phyloP scores from a whole-genome alignment of 2,329 filamentous ascomycete genomes.

The Ramularia collo-cygni region DNA sequence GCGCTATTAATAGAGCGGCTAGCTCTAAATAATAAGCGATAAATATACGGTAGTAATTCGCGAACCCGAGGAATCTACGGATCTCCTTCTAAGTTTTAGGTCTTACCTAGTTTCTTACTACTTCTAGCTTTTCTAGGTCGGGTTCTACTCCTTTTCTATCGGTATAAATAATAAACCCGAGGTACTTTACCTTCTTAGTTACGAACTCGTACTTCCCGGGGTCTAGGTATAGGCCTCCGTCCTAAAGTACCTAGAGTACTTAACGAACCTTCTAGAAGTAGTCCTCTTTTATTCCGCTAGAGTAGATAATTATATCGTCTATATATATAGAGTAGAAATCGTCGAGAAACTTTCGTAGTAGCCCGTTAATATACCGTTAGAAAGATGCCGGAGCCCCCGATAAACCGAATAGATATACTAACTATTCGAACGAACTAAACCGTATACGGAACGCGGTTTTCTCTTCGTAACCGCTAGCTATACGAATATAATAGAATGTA shows the following conservation, averaged over 20 bases:
- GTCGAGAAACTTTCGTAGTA: constrained; percentile 22
- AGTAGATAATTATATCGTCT: constrained; percentile 26
- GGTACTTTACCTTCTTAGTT: constrained; percentile 24
- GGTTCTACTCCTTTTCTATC: neutral
- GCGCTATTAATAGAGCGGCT: neutral
- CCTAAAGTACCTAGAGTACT: constrained; percentile 21
- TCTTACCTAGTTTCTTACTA: neutral
- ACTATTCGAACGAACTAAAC: constrained; percentile 21
- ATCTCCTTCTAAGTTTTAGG: neutral
- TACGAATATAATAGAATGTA: constrained; percentile 22
- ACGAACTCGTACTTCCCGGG: constrained; percentile 7
- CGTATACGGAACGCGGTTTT: constrained; percentile 15
- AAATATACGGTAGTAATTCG: neutral
- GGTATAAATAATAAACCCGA: constrained; percentile 23
- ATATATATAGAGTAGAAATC: constrained; percentile 20
- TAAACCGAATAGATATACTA: constrained; percentile 23
- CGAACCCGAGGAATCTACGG: neutral
- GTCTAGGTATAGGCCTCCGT: constrained; percentile 11
- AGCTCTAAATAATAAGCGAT: neutral
- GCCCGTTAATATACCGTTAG: constrained; percentile 25
- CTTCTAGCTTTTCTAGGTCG: constrained; percentile 6
- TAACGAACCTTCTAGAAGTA: constrained; percentile 21
- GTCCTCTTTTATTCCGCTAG: constrained; percentile 18
- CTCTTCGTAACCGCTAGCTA: constrained; percentile 16
- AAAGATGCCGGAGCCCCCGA: constrained; percentile 17